Percentiles rank a stretch among this genome's conserved stretches.
phyloP scores from a whole-genome alignment of 768 basidiomycete genomes.

The Mrakia blollopis region DNA sequence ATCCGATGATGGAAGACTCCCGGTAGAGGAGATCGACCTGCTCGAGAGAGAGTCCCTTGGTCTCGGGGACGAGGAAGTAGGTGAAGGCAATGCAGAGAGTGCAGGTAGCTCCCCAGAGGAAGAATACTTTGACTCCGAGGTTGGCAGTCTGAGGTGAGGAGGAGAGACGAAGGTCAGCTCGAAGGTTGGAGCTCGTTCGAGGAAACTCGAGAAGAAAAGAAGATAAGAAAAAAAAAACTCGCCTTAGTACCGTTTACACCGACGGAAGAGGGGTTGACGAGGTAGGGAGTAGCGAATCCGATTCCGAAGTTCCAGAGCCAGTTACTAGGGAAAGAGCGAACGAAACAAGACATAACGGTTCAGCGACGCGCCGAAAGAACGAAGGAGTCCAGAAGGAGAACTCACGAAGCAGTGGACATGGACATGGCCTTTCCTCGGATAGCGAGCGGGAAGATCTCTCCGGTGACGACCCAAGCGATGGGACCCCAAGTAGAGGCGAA shows the following conservation, averaged over 20 bases:
- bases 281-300: conserved; percentile 40
- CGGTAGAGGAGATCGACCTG: conserved; percentile 34
- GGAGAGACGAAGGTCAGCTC: too few relatives aligned
- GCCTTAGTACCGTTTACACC: conserved; percentile 46
- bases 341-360: conserved; percentile 49
- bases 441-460: conserved; percentile 70
- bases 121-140: conserved; percentile 73
- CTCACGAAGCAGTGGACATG: conserved; percentile 56
- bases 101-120: conserved; percentile 73
- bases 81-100: conserved; percentile 67
- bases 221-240: background rate
- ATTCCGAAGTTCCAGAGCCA: conserved; percentile 52
- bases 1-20: conserved; percentile 24
- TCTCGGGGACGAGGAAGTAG: conserved; percentile 64
- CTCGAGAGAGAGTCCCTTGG: conserved; percentile 35
- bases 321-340: conserved; percentile 44
- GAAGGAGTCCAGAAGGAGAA: too few relatives aligned
- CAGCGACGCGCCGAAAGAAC: too few relatives aligned
- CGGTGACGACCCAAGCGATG: conserved; percentile 54
- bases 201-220: too few relatives aligned
- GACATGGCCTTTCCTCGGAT: conserved; percentile 79
- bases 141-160: conserved; percentile 20
- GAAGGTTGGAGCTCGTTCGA: too few relatives aligned
- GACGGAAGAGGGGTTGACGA: conserved; percentile 31
- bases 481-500: conserved; percentile 51